These are phyloP conservation scores for Diaporthe sp. DNA, from an alignment of 2,329 filamentous ascomycete genomes.

Conservation along the genomic window DNA sequence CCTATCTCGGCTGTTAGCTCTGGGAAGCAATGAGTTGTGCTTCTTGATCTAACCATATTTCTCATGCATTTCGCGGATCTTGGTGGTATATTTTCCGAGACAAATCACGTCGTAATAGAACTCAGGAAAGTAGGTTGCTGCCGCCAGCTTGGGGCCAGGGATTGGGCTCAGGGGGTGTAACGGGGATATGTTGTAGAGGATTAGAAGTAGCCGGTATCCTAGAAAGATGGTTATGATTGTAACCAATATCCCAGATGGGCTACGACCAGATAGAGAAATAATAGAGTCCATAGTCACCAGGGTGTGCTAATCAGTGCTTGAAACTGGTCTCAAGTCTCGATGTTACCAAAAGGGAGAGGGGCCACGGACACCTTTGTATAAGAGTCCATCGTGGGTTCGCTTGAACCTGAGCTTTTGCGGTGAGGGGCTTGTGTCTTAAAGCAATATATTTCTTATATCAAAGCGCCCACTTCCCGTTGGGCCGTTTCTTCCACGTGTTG, in stretches of 20 bases:
- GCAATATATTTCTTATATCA: background rate
- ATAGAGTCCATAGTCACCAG: background rate
- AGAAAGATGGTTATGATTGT: background rate
- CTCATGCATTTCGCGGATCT: conserved; percentile 25
- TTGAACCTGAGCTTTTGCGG: background rate
- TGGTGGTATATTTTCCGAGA: conserved; percentile 18
- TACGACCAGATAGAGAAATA: background rate
- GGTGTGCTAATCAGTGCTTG: background rate
- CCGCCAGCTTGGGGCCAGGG: conserved; percentile 29
- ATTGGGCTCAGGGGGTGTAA: conserved; percentile 25
- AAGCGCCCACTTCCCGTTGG: background rate
- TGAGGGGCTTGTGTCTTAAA: background rate
- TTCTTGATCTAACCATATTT: conserved; percentile 21
- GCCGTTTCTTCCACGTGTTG: background rate
- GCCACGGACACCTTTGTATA: background rate
- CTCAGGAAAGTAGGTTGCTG: conserved; percentile 26
- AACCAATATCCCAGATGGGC: background rate
- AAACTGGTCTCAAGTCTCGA: background rate
- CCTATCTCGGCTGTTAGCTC: background rate
- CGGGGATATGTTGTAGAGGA: conserved; percentile 23
- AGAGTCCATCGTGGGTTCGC: background rate
- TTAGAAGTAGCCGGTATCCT: background rate
- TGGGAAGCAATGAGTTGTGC: no score
- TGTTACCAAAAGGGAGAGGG: background rate
- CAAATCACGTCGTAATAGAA: conserved; percentile 33